Evolutionary conservation across 208 protist genomes (phyloP).

Genomic region (Acanthamoeba culbertsoni): DNA sequence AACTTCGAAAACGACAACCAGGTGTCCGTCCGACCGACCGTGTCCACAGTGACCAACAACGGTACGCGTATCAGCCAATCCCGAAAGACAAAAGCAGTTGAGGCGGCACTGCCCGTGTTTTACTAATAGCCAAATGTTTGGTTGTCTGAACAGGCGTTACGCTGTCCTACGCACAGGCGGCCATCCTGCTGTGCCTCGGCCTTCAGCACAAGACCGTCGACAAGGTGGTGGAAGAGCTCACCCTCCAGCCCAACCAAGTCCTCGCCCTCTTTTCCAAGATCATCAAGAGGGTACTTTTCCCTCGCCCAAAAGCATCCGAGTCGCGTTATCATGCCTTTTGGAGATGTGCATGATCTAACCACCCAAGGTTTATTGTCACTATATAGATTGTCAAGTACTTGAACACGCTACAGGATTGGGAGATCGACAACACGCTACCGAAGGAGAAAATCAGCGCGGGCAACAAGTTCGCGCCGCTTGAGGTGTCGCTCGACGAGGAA

Average conservation of each 20-base stretch:
- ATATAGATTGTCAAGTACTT: conserved; percentile 26
- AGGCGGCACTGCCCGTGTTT: conserved; percentile 47
- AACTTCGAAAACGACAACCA: background rate
- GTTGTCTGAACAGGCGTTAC: conserved; percentile 87
- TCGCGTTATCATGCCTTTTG: background rate
- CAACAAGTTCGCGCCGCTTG: background rate
- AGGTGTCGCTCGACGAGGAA: conserved; percentile 22
- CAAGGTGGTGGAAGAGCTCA: conserved; percentile 66
- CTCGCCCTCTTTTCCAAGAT: conserved; percentile 77
- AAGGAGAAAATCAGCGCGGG: background rate
- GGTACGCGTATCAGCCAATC: too few species aligned
- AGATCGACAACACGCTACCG: conserved; percentile 30
- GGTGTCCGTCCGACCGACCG: background rate
- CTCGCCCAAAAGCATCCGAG: background rate
- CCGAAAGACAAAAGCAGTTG: background rate
- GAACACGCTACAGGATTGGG: conserved; percentile 44
- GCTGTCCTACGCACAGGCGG: conserved; percentile 89
- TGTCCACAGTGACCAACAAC: background rate
- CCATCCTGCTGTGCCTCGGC: conserved; percentile 93
- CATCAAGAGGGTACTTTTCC: conserved; percentile 56
- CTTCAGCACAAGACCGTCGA: conserved; percentile 87
- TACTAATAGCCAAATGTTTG: conserved; percentile 77
- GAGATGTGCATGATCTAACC: background rate
- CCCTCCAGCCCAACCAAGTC: conserved; percentile 66
- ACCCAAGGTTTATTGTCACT: background rate